Conservation (phyloP, 495 filamentous ascomycete species). For the Bacidia rubella region DNA sequence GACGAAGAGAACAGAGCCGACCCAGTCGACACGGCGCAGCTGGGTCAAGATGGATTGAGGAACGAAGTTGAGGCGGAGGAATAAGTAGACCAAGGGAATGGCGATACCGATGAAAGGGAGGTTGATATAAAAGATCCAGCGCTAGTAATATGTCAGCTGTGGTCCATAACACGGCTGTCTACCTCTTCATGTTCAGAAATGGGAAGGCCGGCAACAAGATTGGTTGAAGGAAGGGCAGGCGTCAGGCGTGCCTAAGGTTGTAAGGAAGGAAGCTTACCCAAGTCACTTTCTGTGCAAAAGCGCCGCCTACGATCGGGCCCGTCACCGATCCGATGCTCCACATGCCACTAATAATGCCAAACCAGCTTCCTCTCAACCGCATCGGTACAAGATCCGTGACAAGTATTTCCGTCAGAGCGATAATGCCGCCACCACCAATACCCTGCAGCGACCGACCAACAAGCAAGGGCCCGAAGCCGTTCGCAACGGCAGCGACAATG, state of each 20-base stretch:
- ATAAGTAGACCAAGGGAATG: slow-evolving; percentile 31
- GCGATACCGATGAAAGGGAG: slow-evolving; percentile 40
- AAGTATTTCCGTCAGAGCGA: slow-evolving; percentile 48
- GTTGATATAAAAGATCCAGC: slow-evolving; percentile 44
- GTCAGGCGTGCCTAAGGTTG: not conserved
- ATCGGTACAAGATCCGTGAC: slow-evolving; percentile 48
- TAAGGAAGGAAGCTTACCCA: slow-evolving; percentile 32
- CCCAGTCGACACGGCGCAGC: slow-evolving; percentile 43
- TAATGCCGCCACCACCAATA: slow-evolving; percentile 57
- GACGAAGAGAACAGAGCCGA: slow-evolving; percentile 43
- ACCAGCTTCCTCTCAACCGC: slow-evolving; percentile 32
- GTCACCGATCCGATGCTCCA: slow-evolving; percentile 53
- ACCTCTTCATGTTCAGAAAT: not conserved
- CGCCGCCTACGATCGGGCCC: slow-evolving; percentile 57
- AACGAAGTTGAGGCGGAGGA: slow-evolving; percentile 34
- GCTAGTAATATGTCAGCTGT: too few species aligned
- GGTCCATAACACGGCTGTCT: not conserved
- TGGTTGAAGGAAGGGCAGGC: not conserved
- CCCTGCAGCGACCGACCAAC: slow-evolving; percentile 56
- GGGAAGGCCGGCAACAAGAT: too few species aligned
- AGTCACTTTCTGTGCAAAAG: slow-evolving; percentile 47
- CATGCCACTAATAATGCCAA: slow-evolving; percentile 39
- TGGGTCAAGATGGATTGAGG: slow-evolving; percentile 27
- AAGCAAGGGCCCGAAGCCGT: slow-evolving; percentile 46
- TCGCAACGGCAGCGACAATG: slow-evolving; percentile 28